These are phyloP conservation scores for Suillus paluster DNA, from an alignment of 768 basidiomycete species.

Conservation along the genomic window DNA sequence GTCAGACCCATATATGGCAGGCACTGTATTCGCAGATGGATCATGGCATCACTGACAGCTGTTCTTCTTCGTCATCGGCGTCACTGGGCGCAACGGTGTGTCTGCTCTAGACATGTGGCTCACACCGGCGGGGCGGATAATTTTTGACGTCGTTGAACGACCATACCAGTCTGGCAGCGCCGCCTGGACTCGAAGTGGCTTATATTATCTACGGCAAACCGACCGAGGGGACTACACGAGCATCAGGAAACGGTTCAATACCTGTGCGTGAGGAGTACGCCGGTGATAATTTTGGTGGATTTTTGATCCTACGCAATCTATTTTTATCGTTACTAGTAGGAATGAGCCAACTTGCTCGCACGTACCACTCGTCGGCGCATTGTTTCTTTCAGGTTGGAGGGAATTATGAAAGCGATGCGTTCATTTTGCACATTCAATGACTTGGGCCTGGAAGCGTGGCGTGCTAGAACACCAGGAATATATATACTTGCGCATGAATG, in stretches of 20 bases:
- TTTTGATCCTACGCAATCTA: neutral
- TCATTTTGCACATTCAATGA: neutral
- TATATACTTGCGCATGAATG: neutral
- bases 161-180: no score
- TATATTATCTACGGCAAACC: no score
- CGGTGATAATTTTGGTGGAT: no score
- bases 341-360: neutral
- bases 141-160: no score
- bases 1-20: neutral
- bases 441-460: neutral
- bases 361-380: neutral
- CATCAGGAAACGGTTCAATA: neutral
- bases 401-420: neutral
- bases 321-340: neutral
- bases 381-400: neutral
- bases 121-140: no score
- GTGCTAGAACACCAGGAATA: neutral
- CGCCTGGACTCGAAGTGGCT: no score
- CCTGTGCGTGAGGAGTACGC: neutral
- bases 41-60: no score
- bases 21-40: neutral
- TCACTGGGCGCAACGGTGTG: no score
- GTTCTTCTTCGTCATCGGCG: no score
- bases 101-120: no score
- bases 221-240: neutral